phyloP scores from a whole-genome alignment of 2,329 filamentous ascomycete genomes.

The Cryoendolithus antarcticus region DNA sequence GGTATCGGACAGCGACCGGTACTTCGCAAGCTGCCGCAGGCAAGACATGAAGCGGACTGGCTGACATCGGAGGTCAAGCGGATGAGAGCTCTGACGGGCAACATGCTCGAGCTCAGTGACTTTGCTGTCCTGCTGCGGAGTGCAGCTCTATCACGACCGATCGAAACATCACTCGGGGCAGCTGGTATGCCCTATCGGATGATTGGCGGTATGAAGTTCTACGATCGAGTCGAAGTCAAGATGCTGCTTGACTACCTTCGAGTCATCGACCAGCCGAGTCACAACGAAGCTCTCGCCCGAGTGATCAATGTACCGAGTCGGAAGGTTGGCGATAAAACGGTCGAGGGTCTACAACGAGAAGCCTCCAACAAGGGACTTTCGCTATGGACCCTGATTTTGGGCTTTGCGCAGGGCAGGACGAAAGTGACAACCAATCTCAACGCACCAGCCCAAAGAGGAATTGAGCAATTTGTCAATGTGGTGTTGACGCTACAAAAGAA shows the following conservation, averaged over 20 bases:
- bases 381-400: slow-evolving; percentile 64
- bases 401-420: slow-evolving; percentile 40
- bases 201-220: slow-evolving; percentile 85
- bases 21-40: slow-evolving; percentile 58
- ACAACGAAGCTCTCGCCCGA: slow-evolving; percentile 73
- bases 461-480: slow-evolving; percentile 47
- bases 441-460: slow-evolving; percentile 42
- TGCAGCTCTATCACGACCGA: slow-evolving; percentile 67
- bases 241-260: slow-evolving; percentile 77
- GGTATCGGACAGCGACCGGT: slow-evolving; percentile 68
- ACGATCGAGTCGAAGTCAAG: slow-evolving; percentile 82
- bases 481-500: slow-evolving; percentile 46
- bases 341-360: slow-evolving; percentile 63
- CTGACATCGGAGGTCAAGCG: slow-evolving; percentile 74
- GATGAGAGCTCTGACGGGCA: slow-evolving; percentile 56
- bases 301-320: slow-evolving; percentile 77
- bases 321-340: slow-evolving; percentile 66
- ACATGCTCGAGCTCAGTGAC: slow-evolving; percentile 61
- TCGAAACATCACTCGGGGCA: slow-evolving; percentile 71
- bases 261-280: slow-evolving; percentile 70
- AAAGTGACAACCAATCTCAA: slow-evolving; percentile 43
- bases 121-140: slow-evolving; percentile 81
- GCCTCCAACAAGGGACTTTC: slow-evolving; percentile 57
- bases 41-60: slow-evolving; percentile 71
- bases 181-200: slow-evolving; percentile 79